These are phyloP conservation scores for Pythium rishiriense DNA, from an alignment of 352 stramenopile genomes.

Conservation along the genomic window DNA sequence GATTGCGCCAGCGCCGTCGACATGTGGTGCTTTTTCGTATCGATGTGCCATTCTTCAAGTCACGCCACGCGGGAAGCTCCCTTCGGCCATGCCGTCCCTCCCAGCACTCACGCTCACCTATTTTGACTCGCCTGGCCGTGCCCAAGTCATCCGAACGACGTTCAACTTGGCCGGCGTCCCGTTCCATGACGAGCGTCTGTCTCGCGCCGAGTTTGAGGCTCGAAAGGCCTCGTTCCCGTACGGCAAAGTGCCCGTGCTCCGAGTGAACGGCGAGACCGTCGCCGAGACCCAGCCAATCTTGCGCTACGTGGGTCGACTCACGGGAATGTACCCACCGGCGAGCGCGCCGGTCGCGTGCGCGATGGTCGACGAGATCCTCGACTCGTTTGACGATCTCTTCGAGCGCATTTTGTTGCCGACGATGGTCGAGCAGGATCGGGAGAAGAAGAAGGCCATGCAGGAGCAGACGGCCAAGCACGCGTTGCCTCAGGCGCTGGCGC, in stretches of 20 bases:
- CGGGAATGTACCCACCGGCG: slow-evolving; percentile 28
- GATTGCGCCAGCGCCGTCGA: not conserved
- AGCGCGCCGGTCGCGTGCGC: not conserved
- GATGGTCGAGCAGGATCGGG: not conserved
- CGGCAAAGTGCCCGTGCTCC: slow-evolving; percentile 29
- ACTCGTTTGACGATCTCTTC: slow-evolving; percentile 17
- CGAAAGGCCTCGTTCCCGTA: slow-evolving; percentile 29
- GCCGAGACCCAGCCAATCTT: slow-evolving; percentile 52
- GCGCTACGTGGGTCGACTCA: slow-evolving; percentile 50
- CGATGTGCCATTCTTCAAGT: not conserved
- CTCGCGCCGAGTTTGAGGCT: slow-evolving; percentile 18
- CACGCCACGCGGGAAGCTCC: too few species aligned
- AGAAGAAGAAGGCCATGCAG: slow-evolving; percentile 8
- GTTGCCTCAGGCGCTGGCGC: not conserved
- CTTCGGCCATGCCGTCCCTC: not conserved
- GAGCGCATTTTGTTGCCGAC: slow-evolving; percentile 8
- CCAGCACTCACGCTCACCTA: slow-evolving; percentile 29
- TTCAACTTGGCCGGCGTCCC: slow-evolving; percentile 28
- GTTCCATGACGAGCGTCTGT: slow-evolving; percentile 38
- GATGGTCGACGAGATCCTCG: slow-evolving; percentile 16
- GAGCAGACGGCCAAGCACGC: not conserved
- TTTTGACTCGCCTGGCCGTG: slow-evolving; percentile 33
- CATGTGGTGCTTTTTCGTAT: too few species aligned
- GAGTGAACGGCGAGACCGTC: slow-evolving; percentile 45
- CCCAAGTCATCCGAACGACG: slow-evolving; percentile 28